Conservation (phyloP, 1,139 yeast genomes). For the Yamadazyma sp. region DNA sequence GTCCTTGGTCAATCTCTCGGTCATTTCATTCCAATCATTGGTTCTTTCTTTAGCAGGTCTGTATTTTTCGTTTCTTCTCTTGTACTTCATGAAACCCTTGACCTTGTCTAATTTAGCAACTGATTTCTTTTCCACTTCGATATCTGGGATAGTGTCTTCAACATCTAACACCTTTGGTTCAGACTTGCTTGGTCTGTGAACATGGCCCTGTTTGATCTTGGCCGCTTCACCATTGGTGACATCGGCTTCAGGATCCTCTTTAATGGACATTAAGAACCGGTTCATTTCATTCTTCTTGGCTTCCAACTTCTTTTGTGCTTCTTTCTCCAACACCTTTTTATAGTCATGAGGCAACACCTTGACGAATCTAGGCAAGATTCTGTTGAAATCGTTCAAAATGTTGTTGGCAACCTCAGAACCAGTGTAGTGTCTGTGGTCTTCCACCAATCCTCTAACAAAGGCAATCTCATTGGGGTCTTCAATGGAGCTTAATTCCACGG, state of each 20-base stretch:
- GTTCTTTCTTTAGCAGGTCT: slow-evolving; percentile 76
- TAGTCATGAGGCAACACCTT: slow-evolving; percentile 92
- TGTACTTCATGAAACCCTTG: slow-evolving; percentile 91
- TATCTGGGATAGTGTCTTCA: slow-evolving; percentile 82
- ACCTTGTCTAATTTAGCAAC: slow-evolving; percentile 72
- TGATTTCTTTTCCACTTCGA: slow-evolving; percentile 61
- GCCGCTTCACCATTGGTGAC: slow-evolving; percentile 83
- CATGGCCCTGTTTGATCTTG: slow-evolving; percentile 49
- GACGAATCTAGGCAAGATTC: slow-evolving; percentile 84
- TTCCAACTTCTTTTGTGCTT: slow-evolving; percentile 64
- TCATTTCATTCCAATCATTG: slow-evolving; percentile 90
- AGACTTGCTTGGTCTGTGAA: slow-evolving; percentile 36
- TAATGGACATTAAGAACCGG: slow-evolving; percentile 62
- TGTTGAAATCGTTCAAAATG: slow-evolving; percentile 80
- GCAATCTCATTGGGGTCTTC: slow-evolving; percentile 93
- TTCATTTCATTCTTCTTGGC: slow-evolving; percentile 63
- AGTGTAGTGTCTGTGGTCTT: slow-evolving; percentile 94
- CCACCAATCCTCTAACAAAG: slow-evolving; percentile 87
- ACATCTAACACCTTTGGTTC: slow-evolving; percentile 90
- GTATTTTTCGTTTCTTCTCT: slow-evolving; percentile 84
- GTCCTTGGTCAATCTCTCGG: slow-evolving; percentile 75
- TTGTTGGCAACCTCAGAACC: slow-evolving; percentile 87
- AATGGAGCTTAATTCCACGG: slow-evolving; percentile 76
- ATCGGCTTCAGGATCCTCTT: slow-evolving; percentile 81
- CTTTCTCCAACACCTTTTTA: slow-evolving; percentile 83